A percentile compares a stretch with the other conserved stretches of the same genome.
phyloP scores from a whole-genome alignment of 768 basidiomycete genomes.

The Amanita fuliginea region DNA sequence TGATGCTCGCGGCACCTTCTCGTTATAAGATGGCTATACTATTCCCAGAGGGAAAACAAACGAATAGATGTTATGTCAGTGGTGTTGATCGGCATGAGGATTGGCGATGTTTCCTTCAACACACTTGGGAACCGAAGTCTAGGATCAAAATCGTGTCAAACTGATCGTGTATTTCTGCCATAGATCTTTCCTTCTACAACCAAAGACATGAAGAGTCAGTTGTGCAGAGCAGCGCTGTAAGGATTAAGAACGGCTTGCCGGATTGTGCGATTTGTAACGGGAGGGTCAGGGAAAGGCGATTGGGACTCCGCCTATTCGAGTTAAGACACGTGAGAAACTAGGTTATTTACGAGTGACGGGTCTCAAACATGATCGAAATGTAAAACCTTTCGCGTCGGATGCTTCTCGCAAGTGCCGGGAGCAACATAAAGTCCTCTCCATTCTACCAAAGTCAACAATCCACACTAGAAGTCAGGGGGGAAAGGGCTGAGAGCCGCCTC shows the following conservation, averaged over 20 bases:
- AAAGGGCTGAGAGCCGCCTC: background rate
- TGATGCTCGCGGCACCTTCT: conserved; percentile 95
- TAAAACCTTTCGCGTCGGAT: no score
- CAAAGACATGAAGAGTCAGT: no score
- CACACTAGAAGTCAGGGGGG: background rate
- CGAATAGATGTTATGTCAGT: background rate
- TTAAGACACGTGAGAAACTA: background rate
- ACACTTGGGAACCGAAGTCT: conserved; percentile 94
- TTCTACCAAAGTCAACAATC: background rate
- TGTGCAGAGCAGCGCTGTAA: no score
- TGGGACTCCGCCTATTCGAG: background rate
- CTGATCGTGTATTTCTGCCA: conserved; percentile 88
- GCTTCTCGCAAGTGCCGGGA: background rate
- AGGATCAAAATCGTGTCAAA: conserved; percentile 95
- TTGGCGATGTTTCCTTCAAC: conserved; percentile 7
- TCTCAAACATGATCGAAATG: background rate
- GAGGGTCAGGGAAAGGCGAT: background rate
- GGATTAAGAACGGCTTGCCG: no score
- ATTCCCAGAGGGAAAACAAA: conserved; percentile 7
- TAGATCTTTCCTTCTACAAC: no score
- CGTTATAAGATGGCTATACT: conserved; percentile 98
- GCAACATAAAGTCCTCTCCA: background rate
- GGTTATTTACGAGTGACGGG: no score
- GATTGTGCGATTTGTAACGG: no score
- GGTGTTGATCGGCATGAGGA: conserved; percentile 5